Base-by-base conservation (phyloP, 2,329 filamentous ascomycete species). In the Ilyonectria mors-panacis region DNA sequence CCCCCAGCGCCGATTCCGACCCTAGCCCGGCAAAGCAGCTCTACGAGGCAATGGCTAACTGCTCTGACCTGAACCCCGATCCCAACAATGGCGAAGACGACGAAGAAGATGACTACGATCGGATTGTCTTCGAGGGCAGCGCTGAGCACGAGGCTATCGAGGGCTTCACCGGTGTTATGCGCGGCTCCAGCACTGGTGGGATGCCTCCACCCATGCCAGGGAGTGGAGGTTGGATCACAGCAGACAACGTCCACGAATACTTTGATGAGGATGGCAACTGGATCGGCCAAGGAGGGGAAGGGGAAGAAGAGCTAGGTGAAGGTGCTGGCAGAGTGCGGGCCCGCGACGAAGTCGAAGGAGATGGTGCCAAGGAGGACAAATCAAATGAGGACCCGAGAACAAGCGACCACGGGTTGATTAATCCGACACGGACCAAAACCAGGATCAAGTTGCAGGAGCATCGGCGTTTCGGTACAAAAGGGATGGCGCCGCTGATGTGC, bases 211-310 rank as follows among this genome's bases (percentile, higher is more conserved):
- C 90, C 0, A 88, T 93, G 79, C 92, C 93, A 0, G 92, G 93
- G 1, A 93, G 92, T 56, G 89, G 88, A 0, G 93, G 93, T 0
- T 95, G 93, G 93, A 94, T 98, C 77, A 98, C 95, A 17, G 93
- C 93, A 9, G 95, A 97, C 63, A 98, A 98, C 75, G 91, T 97
- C 78, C 86, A 92, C 70, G 89, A 97, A 73, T 97, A 90, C 77
- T 93, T 96, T 80, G 93, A 96, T 74, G 90, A 88, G 68, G 87
- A 94, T 9, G 94, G 94, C 3, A 94, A 95, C 77, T 95, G 92
- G 88, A 92, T 93, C 70, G 79, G 76, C 1, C 75, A 76, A 10
- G 82, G 77, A 3, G 81, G 77, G 7, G 81, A 77, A 9, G 84
- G 74, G 45, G 85, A 78, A 66, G 81, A 81, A 28, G 88, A 85